Percentiles rank a stretch among this genome's conserved stretches.
phyloP scores from a whole-genome alignment of 1,284 basidiomycete species.

The Cystobasidium sp. region DNA sequence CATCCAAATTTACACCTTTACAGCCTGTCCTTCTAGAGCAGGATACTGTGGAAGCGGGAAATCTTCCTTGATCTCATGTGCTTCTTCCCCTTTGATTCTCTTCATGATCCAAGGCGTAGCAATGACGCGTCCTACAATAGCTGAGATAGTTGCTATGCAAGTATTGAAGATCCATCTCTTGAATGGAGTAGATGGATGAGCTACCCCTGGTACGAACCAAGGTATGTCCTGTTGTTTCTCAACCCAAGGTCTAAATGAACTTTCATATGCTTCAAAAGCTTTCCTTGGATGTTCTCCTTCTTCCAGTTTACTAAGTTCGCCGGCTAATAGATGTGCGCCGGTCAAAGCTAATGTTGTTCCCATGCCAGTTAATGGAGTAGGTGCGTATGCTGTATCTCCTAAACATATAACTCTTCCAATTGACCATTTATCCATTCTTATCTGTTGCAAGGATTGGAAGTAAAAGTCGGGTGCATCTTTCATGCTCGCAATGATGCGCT shows the following conservation, averaged over 20 bases:
- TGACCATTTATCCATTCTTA: constrained; percentile 41
- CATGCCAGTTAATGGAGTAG: constrained; percentile 50
- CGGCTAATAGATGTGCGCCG: constrained; percentile 51
- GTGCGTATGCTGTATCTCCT: constrained; percentile 51
- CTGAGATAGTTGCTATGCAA: constrained; percentile 4
- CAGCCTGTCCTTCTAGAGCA: not conserved
- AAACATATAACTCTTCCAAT: constrained; percentile 46
- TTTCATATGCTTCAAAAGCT: constrained; percentile 32
- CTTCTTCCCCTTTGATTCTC: not conserved
- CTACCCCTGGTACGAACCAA: constrained; percentile 21
- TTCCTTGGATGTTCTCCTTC: constrained; percentile 3
- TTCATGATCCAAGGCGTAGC: constrained; percentile 13
- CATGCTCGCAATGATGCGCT: constrained; percentile 41
- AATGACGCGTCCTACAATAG: constrained; percentile 3
- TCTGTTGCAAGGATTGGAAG: constrained; percentile 49
- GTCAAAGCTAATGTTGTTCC: constrained; percentile 49
- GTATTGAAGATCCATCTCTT: constrained; percentile 31
- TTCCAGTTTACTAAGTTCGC: constrained; percentile 47
- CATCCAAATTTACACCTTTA: not conserved
- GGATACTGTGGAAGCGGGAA: constrained; percentile 18
- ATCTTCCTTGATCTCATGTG: constrained; percentile 16
- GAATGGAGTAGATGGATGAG: constrained; percentile 21
- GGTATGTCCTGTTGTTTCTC: constrained; percentile 36
- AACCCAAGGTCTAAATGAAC: constrained; percentile 21
- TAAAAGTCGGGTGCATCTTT: constrained; percentile 50